These are phyloP conservation scores for Euphrasia arctica DNA, from an alignment of 305 asterid genomes.

Conservation along the genomic window DNA sequence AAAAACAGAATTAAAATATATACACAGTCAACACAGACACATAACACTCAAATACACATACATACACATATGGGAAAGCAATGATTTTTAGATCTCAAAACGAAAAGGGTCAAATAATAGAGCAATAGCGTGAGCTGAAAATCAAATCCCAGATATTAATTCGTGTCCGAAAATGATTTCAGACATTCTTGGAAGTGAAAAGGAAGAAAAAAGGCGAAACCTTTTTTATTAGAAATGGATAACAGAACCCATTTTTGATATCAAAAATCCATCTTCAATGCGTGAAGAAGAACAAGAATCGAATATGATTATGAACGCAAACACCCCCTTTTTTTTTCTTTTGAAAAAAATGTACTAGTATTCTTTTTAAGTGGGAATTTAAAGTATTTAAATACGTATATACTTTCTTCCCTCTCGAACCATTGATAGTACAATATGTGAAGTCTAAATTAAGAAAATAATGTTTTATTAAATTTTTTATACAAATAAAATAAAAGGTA, in stretches of 20 bases:
- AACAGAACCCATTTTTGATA: constrained; percentile 23
- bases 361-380: constrained; percentile 35
- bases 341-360: constrained; percentile 17
- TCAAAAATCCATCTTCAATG: constrained; percentile 36
- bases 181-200: constrained; percentile 25
- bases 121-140: constrained; percentile 17
- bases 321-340: constrained; percentile 30
- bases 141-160: constrained; percentile 16
- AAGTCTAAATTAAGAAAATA: no score
- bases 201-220: constrained; percentile 14
- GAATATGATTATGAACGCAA: constrained; percentile 55
- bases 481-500: no score
- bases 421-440: no score
- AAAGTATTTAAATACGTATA: constrained; percentile 9
- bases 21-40: neutral
- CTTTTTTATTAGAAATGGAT: constrained; percentile 29
- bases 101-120: constrained; percentile 15
- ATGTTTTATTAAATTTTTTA: no score
- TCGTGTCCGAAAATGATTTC: neutral
- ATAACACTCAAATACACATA: neutral
- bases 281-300: constrained; percentile 28
- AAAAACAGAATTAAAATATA: neutral
- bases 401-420: no score
- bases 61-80: neutral
- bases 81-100: constrained; percentile 15